Evolutionary conservation across 78 protist genomes (phyloP), one percentile per base, ranked within the genome.

Genomic region (Isochrysis galbana): DNA sequence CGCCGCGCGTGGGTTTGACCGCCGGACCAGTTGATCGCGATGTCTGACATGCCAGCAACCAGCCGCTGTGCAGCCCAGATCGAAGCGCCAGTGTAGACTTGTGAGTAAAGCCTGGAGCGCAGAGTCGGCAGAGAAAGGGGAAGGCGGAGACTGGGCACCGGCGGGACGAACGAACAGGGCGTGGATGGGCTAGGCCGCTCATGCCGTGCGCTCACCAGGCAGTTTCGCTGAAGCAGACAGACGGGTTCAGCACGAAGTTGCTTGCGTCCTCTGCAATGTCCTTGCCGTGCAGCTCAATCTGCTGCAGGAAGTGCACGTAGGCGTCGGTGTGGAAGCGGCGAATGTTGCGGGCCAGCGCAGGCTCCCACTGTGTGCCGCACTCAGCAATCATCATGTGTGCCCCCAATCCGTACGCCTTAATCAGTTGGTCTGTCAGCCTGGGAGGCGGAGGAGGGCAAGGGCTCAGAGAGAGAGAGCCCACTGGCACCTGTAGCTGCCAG

Each of bases 1-100:
- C 46, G 84, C 25, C 84, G 84, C 10, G 84, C 84, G 26, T 77
- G 84, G 48, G 84, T 39, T 46, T 77, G 84, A 3, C 84, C 84
- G 2, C 84, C 84, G 36, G 10, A 39, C 84, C 84, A 77, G 46
- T 39, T 39, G 84, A 77, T 77, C 34, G 84, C 84, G 47, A 77
- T 39, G 84, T 77, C 84, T 32, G 84, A 1, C 46, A 39, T 5
- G 21, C 84, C 46, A 2, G 34, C 39, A 3, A 32, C 29, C 21
- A 77, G 84, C 19, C 0, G 2, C 17, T 19, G 2, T 17, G 84
- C 84, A 0, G 84, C 84, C 7, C 29, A 23, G 29, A 77, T 7
- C 4, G 84, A 77, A 1, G 32, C 84, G n/a, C 84, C 84, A 4
- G 84, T 29, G 26, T 77, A 77, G 46, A 39, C 22, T 23, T 34